A percentile compares a stretch with the other conserved stretches of the same genome.
Conservation (phyloP, 176 grass and related monocot genomes). For the Typha latifolia region DNA sequence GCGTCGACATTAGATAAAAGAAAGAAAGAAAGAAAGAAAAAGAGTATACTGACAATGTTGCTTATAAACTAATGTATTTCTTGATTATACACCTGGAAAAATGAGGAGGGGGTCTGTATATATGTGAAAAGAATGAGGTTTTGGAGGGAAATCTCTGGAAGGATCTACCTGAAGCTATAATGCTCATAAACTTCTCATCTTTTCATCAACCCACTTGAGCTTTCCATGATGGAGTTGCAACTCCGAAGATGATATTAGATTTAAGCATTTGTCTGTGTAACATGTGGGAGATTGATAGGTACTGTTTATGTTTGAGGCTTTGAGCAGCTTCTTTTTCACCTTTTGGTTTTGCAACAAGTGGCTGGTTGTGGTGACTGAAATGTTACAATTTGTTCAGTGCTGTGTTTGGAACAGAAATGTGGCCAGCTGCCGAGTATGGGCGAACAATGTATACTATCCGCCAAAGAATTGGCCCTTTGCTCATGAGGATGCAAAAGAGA, state of each 20-base stretch:
- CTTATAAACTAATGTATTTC: too few relatives aligned
- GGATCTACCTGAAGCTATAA: neutral
- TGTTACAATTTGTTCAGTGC: slow-evolving; percentile 25
- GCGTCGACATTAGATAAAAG: too few relatives aligned
- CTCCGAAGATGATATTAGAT: neutral
- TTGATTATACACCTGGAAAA: too few relatives aligned
- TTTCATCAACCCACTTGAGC: neutral
- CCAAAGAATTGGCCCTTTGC: slow-evolving; percentile 73
- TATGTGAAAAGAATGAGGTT: neutral
- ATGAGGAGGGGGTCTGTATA: neutral
- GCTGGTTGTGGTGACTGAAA: neutral
- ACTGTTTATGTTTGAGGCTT: neutral
- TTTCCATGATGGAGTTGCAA: neutral
- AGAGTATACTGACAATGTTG: too few relatives aligned
- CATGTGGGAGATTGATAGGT: neutral
- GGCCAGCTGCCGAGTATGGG: slow-evolving; percentile 83
- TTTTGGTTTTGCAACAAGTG: neutral
- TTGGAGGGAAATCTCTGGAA: neutral
- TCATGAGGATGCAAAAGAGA: slow-evolving; percentile 80
- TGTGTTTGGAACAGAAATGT: slow-evolving; percentile 85
- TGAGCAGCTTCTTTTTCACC: neutral
- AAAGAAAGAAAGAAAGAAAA: too few relatives aligned
- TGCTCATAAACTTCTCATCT: neutral
- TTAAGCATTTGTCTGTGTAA: neutral
- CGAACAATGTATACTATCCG: slow-evolving; percentile 96